A percentile compares a stretch with the other conserved stretches of the same genome.
phyloP scores from a whole-genome alignment of 169 alveolate species.

The Miamiensis avidus region DNA sequence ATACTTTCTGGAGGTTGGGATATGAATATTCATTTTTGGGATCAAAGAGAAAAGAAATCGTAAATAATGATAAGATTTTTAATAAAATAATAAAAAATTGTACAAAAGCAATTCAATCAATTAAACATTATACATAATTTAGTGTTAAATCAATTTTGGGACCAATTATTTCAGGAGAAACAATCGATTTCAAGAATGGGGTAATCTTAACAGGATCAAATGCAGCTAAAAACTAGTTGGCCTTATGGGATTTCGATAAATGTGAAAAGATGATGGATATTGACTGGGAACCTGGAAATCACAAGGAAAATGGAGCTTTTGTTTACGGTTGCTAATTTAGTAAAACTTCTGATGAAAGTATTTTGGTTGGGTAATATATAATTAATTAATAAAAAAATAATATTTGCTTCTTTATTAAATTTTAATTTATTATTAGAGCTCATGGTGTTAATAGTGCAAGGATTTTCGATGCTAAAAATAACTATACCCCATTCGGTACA shows the following conservation, averaged over 20 bases:
- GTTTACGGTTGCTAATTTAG: constrained; percentile 22
- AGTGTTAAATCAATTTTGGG: constrained; percentile 69
- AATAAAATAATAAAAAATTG: not conserved
- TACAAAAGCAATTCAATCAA: not conserved
- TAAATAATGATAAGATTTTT: too few relatives aligned
- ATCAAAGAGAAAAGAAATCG: constrained; percentile 71
- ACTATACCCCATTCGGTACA: not conserved
- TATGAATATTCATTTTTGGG: constrained; percentile 81
- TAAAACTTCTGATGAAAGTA: not conserved
- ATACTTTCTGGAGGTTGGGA: constrained; percentile 91
- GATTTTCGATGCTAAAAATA: not conserved
- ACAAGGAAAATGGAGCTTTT: constrained; percentile 6
- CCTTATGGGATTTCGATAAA: constrained; percentile 73
- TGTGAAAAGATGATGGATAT: constrained; percentile 28
- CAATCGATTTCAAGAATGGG: constrained; percentile 77
- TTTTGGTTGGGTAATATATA: not conserved
- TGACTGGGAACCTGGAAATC: constrained; percentile 21
- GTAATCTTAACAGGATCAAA: constrained; percentile 83
- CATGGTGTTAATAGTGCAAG: constrained; percentile 5
- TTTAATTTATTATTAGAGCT: not conserved
- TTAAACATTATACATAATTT: too few relatives aligned
- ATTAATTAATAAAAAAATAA: too few relatives aligned
- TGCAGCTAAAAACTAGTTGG: constrained; percentile 77
- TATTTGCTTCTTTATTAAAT: not conserved
- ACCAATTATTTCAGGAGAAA: constrained; percentile 87